phyloP scores from a whole-genome alignment of 805 yeast species.

The Starmerella floricola region DNA sequence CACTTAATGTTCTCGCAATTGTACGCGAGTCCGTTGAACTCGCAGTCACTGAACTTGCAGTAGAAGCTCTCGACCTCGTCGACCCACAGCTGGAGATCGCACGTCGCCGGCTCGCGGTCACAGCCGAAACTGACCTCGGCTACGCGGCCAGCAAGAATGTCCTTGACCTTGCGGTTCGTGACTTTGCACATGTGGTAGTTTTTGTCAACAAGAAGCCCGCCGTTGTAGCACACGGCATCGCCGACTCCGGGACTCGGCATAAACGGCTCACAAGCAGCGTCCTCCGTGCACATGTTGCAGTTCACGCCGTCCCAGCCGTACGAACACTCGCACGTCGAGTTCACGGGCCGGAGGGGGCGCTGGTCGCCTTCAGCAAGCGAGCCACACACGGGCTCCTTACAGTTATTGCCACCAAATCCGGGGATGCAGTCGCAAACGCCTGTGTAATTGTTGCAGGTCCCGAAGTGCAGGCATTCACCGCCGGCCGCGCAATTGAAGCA shows the following conservation, averaged over 20 bases:
- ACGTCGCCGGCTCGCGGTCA: constrained; percentile 47
- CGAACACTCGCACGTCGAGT: constrained; percentile 54
- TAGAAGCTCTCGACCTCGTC: constrained; percentile 80
- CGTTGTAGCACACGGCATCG: constrained; percentile 76
- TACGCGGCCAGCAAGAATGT: constrained; percentile 61
- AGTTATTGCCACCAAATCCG: constrained; percentile 91
- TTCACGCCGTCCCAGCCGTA: constrained; percentile 91
- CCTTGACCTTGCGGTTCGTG: constrained; percentile 70
- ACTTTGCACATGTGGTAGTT: constrained; percentile 91
- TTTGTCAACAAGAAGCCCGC: constrained; percentile 69
- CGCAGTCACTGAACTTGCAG: constrained; percentile 71
- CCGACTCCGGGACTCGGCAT: constrained; percentile 56
- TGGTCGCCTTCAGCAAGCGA: constrained; percentile 50
- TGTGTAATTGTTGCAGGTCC: constrained; percentile 72
- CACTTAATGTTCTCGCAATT: constrained; percentile 70
- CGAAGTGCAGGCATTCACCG: constrained; percentile 80
- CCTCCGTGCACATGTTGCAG: constrained; percentile 68
- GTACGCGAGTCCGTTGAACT: constrained; percentile 56
- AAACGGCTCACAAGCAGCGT: constrained; percentile 68
- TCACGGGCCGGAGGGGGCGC: constrained; percentile 46
- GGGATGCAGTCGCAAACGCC: constrained; percentile 87
- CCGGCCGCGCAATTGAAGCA: constrained; percentile 90
- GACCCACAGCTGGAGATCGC: constrained; percentile 95
- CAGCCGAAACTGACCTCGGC: constrained; percentile 94
- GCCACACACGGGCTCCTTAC: constrained; percentile 82